These are phyloP conservation scores for Pistacia integerrima DNA, from an alignment of 345 rosid genomes.

Conservation along the genomic window DNA sequence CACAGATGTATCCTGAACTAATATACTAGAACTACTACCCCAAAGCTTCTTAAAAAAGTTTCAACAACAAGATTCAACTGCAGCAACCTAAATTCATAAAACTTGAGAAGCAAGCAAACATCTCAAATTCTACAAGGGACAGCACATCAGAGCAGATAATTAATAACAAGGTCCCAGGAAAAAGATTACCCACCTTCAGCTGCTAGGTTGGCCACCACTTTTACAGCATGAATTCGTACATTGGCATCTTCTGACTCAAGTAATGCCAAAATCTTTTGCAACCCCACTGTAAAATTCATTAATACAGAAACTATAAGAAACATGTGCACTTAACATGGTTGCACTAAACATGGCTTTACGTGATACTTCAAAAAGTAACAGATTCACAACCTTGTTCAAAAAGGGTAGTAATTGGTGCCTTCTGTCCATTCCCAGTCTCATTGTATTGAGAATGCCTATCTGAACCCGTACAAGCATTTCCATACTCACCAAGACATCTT, in stretches of 20 bases:
- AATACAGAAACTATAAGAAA: slow-evolving; percentile 23
- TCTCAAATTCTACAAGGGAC: background rate
- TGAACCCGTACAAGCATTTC: slow-evolving; percentile 50
- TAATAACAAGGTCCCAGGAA: background rate
- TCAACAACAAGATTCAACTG: background rate
- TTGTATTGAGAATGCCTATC: slow-evolving; percentile 62
- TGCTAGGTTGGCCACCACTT: slow-evolving; percentile 96
- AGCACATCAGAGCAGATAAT: background rate
- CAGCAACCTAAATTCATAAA: background rate
- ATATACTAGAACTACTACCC: background rate
- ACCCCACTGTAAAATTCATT: slow-evolving; percentile 57
- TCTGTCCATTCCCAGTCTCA: slow-evolving; percentile 65
- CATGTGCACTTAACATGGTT: background rate
- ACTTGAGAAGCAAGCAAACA: too few relatives aligned
- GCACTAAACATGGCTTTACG: background rate
- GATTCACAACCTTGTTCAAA: slow-evolving; percentile 84
- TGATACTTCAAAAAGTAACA: background rate
- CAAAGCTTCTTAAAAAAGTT: background rate
- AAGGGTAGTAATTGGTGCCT: slow-evolving; percentile 68
- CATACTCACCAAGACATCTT: slow-evolving; percentile 59
- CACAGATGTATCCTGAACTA: background rate
- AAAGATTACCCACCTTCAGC: slow-evolving; percentile 74
- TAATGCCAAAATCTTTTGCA: slow-evolving; percentile 81
- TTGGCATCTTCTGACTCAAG: slow-evolving; percentile 96
- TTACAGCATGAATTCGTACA: slow-evolving; percentile 94